These are phyloP conservation scores for Saccharomyces hybrid DNA, from an alignment of 1,139 yeast genomes.

Conservation along the genomic window DNA sequence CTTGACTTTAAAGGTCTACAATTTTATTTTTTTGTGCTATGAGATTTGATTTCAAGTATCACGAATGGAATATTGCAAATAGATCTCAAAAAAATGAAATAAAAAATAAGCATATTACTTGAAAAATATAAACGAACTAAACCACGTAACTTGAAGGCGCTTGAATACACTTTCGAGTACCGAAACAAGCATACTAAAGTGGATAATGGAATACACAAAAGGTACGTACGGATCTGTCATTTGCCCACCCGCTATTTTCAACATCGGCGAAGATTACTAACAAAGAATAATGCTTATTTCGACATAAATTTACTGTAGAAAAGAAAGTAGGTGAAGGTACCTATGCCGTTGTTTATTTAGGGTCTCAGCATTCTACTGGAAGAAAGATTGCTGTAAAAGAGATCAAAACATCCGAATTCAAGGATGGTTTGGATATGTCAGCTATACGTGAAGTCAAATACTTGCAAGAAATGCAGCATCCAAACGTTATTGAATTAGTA, in stretches of 20 bases:
- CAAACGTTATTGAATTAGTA: conserved; percentile 75
- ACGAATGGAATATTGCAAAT: background rate
- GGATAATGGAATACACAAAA: background rate
- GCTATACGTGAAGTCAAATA: conserved; percentile 94
- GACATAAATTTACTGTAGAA: conserved; percentile 32
- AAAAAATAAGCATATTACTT: background rate
- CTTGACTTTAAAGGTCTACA: background rate
- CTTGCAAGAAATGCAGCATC: conserved; percentile 76
- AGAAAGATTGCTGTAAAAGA: conserved; percentile 84
- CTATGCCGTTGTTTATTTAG: conserved; percentile 92
- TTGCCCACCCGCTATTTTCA: too few relatives aligned
- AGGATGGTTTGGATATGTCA: conserved; percentile 96
- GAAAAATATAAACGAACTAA: too few relatives aligned
- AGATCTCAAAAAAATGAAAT: background rate
- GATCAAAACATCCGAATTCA: conserved; percentile 89
- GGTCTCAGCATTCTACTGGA: conserved; percentile 45
- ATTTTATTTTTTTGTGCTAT: background rate
- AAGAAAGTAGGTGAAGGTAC: conserved; percentile 98
- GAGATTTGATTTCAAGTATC: background rate
- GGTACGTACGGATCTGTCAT: background rate
- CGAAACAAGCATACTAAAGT: background rate
- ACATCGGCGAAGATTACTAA: too few relatives aligned
- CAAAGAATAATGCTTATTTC: too few relatives aligned
- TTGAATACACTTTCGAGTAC: background rate
- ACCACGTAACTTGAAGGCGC: too few relatives aligned